Evolutionary conservation across 192 early-diverging fungal genomes (phyloP), one percentile per base, ranked within the genome.

Genomic region (Podila minutissima): DNA sequence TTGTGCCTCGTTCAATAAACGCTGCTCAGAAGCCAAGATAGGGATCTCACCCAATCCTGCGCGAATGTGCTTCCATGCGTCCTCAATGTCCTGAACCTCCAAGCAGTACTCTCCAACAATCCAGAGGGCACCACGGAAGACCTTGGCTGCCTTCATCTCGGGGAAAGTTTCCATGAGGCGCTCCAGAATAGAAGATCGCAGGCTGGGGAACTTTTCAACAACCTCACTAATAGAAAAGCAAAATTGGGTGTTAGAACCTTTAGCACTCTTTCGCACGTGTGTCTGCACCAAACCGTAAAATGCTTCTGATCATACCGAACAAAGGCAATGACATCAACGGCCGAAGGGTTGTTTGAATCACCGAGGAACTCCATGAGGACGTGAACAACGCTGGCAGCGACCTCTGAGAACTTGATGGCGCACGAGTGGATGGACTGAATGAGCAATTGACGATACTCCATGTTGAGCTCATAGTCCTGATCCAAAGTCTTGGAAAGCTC

Each of bases 71-170:
- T 90, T 88, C 91, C 96, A 91, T 50, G 94, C 90, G 1, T 89
- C 87, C 77, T 97, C 95, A 74, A 99, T 97, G 73, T 92, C 91
- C 67, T 88, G 84, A 11, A 76, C 85, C n/a, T 88, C 86, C 69
- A 91, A 83, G 58, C 94, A 94, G 74, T 98, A 99, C 87, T 99
- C 98, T 62, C 98, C 97, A 71, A 99, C 88, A 75, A 99, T 98
- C 98, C 98, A 99, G 57, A 99, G 88, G 22, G 96, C 98, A 31
- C 97, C 98, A 58, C 98, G 92, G 82, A 97, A 92, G 5, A 98
- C 96, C 79, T 96, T 91, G 64, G 95, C 93, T 3, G 94, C 93
- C 82, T 95, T 96, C 84, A 99, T 92, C 38, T 99, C 96, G 35
- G 81, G 69, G 72, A 99, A 97, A 15, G 93, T 91, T 49, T 94